Evolutionary conservation across 2,329 filamentous ascomycete species (phyloP), one percentile per base, ranked within the genome.

Genomic region (Corynespora cassiicola): DNA sequence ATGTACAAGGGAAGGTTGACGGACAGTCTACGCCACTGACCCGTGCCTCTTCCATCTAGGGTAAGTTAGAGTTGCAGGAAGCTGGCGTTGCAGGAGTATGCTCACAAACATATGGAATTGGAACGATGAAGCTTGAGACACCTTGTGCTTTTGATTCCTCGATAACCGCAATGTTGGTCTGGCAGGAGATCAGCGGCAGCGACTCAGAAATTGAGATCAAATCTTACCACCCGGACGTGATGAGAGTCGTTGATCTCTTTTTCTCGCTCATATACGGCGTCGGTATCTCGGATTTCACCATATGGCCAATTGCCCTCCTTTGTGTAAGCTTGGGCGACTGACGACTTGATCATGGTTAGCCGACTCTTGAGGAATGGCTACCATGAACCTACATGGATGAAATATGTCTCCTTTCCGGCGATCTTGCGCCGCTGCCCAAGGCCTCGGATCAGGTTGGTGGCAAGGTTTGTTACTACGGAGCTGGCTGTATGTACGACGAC

Each of bases 21-120:
- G 18, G 47, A 45, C 6, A 50, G 39, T 26, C 47, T 44, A 11
- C 37, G 31, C 36, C 47, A 41, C 18, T 47, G 36, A 15, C 47
- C 47, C n/a, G 25, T 47, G 21, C 47, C 47, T 22, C 30, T 18
- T 14, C 47, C 47, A 24, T 50, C 46, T 50, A 10, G 14, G 5
- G 23, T 15, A 36, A 25, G 25, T 10, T 25, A n/a, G 8, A 24
- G 12, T 34, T 4, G 7, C 29, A 17, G 11, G 22, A 2, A 12
- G 7, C 7, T 7, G 11, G 7, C 12, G 15, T 20, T 19, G 6
- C 10, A 19, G 19, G 15, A 18, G n/a, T 19, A 14, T 15, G 34
- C 45, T 36, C 20, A 50, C 43, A 47, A 21, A 47, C 42, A 6
- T 31, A 17, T 10, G 46, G 46, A 12, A 39, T 21, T 6, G 31